Base-by-base conservation (phyloP, 768 basidiomycete genomes). In the Thelephora aurantiotincta region DNA sequence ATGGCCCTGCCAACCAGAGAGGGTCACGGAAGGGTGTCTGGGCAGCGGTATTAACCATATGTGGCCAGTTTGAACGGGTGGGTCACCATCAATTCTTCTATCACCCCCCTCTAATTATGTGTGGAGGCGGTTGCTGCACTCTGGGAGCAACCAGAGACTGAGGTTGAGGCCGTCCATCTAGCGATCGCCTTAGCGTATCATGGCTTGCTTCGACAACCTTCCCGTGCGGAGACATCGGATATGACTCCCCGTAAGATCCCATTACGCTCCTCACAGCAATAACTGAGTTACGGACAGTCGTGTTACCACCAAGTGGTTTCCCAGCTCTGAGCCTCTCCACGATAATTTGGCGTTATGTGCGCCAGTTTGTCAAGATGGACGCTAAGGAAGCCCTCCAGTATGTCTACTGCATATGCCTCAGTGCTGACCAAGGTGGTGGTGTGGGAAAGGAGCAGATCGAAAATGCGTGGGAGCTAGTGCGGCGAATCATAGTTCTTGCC, bases 311-410 rank as follows among this genome's bases (percentile, higher is more conserved):
- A n/a, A 67, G 65, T n/a, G 63, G 68, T 16, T 78, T 77, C 11
- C 82, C 86, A 1, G 78, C 82, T 0, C 67, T 93, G 42, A 85
- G 84, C 59, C 69, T 98, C 18, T 75, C 90, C 0, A 86, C 88
- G 2, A 62, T 97, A 18, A 76, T 92, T 50, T 92, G 91, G 78
- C 84, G 91, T 13, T 97, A 99, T 59, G 79, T 96, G 38, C 78
- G 90, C 33, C 85, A 83, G 50, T 96, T 98, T 59, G 86, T 85
- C 22, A 87, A 83, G 65, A 78, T 89, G 73, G 94, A 96, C 55
- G 85, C 93, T 0, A 82, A 85, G 57, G 88, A 93, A 56, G 94
- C 93, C 0, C 65, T 99, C 45, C 92, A 99, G 63, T 98, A 97
- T 54, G 84, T 93, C 19, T 92, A 91, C 58, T 85, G 85, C 50